Percentiles rank a stretch among this genome's conserved stretches.
Evolutionary conservation across 257 asterid species (phyloP).

Genomic region (Solanum tarapatanum): DNA sequence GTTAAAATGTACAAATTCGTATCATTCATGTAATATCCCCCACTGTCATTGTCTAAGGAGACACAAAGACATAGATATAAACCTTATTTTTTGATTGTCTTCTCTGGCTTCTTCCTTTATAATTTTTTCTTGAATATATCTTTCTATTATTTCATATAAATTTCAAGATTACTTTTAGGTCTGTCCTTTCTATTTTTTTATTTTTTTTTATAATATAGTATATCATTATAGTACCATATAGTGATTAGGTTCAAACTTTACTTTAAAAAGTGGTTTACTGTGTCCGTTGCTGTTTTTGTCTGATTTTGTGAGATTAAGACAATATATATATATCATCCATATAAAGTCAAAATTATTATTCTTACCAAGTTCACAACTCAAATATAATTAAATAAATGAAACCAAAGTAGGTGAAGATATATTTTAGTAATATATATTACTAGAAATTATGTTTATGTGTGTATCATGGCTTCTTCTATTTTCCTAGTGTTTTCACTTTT

Average conservation of each 20-base stretch:
- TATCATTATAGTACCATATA: background rate
- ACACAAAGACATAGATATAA: slow-evolving; percentile 9
- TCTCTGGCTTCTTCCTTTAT: background rate
- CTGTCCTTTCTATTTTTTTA: too few relatives aligned
- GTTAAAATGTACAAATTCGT: background rate
- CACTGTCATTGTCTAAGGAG: slow-evolving; percentile 10
- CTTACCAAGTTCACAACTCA: background rate
- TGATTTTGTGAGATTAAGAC: background rate
- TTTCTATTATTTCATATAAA: background rate
- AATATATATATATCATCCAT: background rate
- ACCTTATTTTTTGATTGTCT: slow-evolving; percentile 10
- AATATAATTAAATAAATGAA: background rate
- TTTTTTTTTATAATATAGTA: background rate
- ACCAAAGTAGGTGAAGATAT: background rate
- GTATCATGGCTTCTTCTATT: background rate
- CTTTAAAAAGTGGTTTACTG: background rate
- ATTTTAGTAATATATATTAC: background rate
- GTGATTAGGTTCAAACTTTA: background rate
- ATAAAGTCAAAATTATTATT: background rate
- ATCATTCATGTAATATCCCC: background rate
- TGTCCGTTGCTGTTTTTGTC: background rate
- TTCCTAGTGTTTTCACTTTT: background rate
- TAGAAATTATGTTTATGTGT: background rate
- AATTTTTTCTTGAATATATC: background rate
- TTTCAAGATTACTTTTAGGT: background rate